A percentile compares a stretch with the other conserved stretches of the same genome.
These are phyloP conservation scores for Hordeum pubiflorum DNA, from an alignment of 202 grass and related monocot species.

Conservation along the genomic window DNA sequence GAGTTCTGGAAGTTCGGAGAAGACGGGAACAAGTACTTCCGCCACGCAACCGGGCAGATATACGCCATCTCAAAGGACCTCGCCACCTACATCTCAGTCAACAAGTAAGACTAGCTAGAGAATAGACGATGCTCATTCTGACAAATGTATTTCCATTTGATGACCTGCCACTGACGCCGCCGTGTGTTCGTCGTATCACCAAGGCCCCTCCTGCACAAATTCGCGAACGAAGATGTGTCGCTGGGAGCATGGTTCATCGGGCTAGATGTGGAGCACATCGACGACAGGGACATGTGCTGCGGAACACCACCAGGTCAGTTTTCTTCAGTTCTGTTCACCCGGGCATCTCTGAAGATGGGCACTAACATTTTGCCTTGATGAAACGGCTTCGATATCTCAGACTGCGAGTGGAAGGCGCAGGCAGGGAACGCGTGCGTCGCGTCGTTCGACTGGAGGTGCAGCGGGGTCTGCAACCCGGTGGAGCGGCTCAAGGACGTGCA, in stretches of 20 bases:
- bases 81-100: conserved; percentile 95
- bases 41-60: conserved; percentile 84
- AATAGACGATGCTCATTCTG: neutral
- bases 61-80: conserved; percentile 97
- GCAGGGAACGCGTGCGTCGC: conserved; percentile 79
- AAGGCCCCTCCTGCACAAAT: conserved; percentile 93
- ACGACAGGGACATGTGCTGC: conserved; percentile 90
- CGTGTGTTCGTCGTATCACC: neutral
- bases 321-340: neutral
- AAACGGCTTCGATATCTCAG: conserved; percentile 25
- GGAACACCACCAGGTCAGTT: conserved; percentile 78
- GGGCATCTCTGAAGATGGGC: neutral
- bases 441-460: conserved; percentile 94
- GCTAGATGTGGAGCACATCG: conserved; percentile 88
- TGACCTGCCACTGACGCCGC: neutral
- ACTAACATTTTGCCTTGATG: conserved; percentile 3
- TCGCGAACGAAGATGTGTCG: conserved; percentile 90
- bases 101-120: conserved; percentile 59
- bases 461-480: conserved; percentile 91
- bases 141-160: neutral
- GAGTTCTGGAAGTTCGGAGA: conserved; percentile 98
- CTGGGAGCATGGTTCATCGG: conserved; percentile 95
- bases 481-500: conserved; percentile 89
- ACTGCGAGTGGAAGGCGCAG: conserved; percentile 95
- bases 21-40: conserved; percentile 95